Evolutionary conservation across 2,329 filamentous ascomycete genomes (phyloP).

Genomic region (Pseudocercospora ulei): DNA sequence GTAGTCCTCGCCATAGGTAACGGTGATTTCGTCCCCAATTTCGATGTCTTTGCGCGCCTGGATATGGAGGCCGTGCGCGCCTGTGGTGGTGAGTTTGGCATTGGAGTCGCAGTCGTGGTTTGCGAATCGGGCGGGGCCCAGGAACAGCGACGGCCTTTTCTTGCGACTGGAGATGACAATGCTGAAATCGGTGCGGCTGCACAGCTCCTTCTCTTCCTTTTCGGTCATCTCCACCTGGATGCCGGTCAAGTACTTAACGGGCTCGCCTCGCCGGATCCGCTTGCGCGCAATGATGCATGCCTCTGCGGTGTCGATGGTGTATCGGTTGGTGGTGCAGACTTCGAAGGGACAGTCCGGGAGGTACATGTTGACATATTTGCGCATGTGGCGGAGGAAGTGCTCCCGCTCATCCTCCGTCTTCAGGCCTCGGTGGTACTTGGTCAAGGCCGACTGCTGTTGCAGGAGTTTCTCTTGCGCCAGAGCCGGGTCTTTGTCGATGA

Average conservation of each 20-base stretch:
- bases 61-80: conserved; percentile 81
- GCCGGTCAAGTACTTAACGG: conserved; percentile 81
- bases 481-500: conserved; percentile 62
- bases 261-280: conserved; percentile 68
- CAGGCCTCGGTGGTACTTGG: conserved; percentile 58
- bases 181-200: conserved; percentile 87
- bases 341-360: conserved; percentile 90
- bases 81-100: conserved; percentile 72
- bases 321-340: conserved; percentile 85
- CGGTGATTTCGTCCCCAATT: conserved; percentile 87
- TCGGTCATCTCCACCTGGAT: conserved; percentile 87
- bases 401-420: conserved; percentile 65
- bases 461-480: conserved; percentile 65
- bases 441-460: conserved; percentile 56
- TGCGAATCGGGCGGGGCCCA: conserved; percentile 89
- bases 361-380: conserved; percentile 87
- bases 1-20: conserved; percentile 90
- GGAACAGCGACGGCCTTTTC: conserved; percentile 82
- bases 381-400: conserved; percentile 75
- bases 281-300: conserved; percentile 75
- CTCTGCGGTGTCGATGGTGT: conserved; percentile 83
- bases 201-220: conserved; percentile 77
- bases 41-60: conserved; percentile 73
- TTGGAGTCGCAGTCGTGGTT: conserved; percentile 97
- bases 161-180: conserved; percentile 89